Conservation (phyloP, 108 stramenopile genomes). For the Pseudonitzschia multistriata region DNA sequence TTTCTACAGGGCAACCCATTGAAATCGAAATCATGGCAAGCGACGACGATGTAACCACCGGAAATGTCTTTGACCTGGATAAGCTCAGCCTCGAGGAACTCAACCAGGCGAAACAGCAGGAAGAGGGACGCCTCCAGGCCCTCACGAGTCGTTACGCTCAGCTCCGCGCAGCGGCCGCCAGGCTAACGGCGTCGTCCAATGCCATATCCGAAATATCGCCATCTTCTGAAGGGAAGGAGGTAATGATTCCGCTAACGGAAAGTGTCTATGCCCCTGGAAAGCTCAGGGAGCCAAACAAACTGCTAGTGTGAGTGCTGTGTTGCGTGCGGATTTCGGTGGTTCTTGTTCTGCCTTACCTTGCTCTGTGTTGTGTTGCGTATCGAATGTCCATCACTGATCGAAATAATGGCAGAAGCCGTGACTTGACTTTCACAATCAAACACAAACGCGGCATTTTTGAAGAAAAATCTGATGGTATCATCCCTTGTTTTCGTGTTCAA, state of each 20-base stretch:
- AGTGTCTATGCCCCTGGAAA: constrained; percentile 84
- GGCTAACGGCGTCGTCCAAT: constrained; percentile 52
- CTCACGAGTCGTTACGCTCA: constrained; percentile 66
- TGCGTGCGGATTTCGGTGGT: background rate
- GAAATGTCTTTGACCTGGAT: constrained; percentile 60
- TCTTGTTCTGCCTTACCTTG: background rate
- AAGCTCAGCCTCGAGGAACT: constrained; percentile 81
- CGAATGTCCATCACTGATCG: no score
- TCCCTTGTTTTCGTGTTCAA: background rate
- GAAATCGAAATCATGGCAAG: constrained; percentile 1
- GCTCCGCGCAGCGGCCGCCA: constrained; percentile 75
- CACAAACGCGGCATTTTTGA: no score
- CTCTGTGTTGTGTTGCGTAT: no score
- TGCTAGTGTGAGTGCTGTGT: constrained; percentile 47
- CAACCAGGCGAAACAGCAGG: constrained; percentile 68
- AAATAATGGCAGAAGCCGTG: no score
- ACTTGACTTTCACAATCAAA: background rate
- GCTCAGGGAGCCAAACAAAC: constrained; percentile 65
- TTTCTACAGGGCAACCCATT: no score
- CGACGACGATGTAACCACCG: background rate
- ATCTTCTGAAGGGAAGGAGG: constrained; percentile 53
- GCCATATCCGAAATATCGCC: constrained; percentile 53
- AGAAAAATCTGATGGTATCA: no score
- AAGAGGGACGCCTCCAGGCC: constrained; percentile 70
- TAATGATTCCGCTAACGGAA: constrained; percentile 88